Percentiles rank a stretch among this genome's conserved stretches.
These are phyloP conservation scores for Fusarium coicis DNA, from an alignment of 2,329 filamentous ascomycete species.

Conservation along the genomic window DNA sequence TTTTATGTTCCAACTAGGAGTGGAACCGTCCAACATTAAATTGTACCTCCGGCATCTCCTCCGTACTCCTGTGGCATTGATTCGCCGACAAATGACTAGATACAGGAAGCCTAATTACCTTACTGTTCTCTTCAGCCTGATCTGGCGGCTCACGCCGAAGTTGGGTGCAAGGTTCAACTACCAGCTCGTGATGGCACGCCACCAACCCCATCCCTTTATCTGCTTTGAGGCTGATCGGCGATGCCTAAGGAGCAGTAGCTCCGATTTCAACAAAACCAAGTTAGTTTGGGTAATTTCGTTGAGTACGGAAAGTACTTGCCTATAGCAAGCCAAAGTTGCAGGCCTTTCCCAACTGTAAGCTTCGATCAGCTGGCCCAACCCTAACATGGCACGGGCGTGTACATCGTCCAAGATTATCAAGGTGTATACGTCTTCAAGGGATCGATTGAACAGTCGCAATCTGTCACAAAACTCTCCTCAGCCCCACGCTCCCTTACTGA, in stretches of 20 bases:
- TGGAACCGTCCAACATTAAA: too few relatives aligned
- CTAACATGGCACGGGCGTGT: background rate
- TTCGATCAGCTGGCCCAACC: background rate
- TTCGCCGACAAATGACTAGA: too few relatives aligned
- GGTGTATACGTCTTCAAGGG: background rate
- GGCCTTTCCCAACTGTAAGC: background rate
- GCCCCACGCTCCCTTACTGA: background rate
- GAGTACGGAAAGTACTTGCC: background rate
- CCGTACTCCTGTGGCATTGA: too few relatives aligned
- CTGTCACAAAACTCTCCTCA: background rate
- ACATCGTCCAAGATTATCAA: background rate
- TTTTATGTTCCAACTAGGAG: too few relatives aligned
- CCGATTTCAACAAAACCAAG: accelerated
- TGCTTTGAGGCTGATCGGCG: background rate
- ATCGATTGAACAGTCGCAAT: background rate
- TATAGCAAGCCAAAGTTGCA: background rate
- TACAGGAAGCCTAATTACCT: too few relatives aligned
- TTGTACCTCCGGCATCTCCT: too few relatives aligned
- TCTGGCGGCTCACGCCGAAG: too few relatives aligned
- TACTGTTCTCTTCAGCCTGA: too few relatives aligned
- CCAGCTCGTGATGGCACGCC: background rate
- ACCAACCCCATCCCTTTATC: background rate
- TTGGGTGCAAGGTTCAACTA: too few relatives aligned
- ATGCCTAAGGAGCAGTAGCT: background rate
- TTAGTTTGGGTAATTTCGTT: too few relatives aligned